Evolutionary conservation across 2,329 filamentous ascomycete genomes (phyloP).

Genomic region (Lachnellula cervina): DNA sequence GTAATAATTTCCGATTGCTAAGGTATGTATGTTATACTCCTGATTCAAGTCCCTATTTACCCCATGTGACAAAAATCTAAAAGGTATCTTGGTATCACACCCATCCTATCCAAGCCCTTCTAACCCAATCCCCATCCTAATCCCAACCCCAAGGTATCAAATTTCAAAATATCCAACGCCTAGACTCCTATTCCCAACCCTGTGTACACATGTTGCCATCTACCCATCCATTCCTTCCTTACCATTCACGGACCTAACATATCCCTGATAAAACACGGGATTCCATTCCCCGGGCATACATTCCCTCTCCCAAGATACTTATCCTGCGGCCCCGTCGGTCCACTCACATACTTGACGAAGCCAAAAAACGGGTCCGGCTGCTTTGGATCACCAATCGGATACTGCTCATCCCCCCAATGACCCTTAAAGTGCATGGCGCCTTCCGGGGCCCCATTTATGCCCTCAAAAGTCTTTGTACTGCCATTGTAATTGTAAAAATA

Average conservation of each 20-base stretch:
- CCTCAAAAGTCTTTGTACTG: slow-evolving; percentile 21
- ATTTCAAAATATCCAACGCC: too few species aligned
- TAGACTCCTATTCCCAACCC: too few species aligned
- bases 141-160: too few species aligned
- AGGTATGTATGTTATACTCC: too few species aligned
- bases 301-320: slow-evolving; percentile 52
- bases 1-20: too few species aligned
- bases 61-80: too few species aligned
- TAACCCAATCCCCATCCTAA: too few species aligned
- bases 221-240: not conserved
- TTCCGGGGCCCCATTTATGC: slow-evolving; percentile 39
- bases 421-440: slow-evolving; percentile 54
- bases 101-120: too few species aligned
- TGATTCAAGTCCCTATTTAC: too few species aligned
- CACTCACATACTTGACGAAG: slow-evolving; percentile 47
- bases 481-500: slow-evolving; percentile 52
- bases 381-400: slow-evolving; percentile 43
- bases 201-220: too few species aligned
- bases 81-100: too few species aligned
- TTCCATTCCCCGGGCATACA: slow-evolving; percentile 48
- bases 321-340: slow-evolving; percentile 57
- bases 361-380: slow-evolving; percentile 38
- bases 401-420: slow-evolving; percentile 58
- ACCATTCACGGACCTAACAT: slow-evolving; percentile 16
- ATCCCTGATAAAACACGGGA: slow-evolving; percentile 28